Percentiles rank a stretch among this genome's conserved stretches.
Evolutionary conservation across 805 yeast genomes (phyloP).

Genomic region (Brettanomyces sp.): DNA sequence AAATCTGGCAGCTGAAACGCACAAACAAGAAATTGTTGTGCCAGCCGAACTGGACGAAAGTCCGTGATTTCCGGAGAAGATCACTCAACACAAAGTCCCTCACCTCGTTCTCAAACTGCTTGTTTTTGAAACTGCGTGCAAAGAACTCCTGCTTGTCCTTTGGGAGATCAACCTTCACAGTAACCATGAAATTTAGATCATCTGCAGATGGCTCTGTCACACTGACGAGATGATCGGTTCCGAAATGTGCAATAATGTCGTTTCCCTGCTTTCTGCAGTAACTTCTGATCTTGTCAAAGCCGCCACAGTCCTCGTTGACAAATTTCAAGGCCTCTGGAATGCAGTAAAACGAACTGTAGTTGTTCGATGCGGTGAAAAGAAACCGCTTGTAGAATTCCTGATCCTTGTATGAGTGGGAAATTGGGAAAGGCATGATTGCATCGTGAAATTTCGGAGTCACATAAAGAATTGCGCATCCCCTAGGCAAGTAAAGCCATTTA

Average conservation of each 20-base stretch:
- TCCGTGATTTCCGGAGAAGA: constrained; percentile 25
- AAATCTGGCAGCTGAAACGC: constrained; percentile 54
- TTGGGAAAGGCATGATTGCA: constrained; percentile 45
- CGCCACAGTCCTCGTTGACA: constrained; percentile 47
- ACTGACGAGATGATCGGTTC: constrained; percentile 30
- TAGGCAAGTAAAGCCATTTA: constrained; percentile 58
- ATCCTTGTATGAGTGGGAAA: constrained; percentile 38
- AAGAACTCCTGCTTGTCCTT: constrained; percentile 3
- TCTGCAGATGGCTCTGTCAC: constrained; percentile 17
- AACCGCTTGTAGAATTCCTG: constrained; percentile 38
- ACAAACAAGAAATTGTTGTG: constrained; percentile 34
- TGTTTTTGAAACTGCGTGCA: constrained; percentile 1
- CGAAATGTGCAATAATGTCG: constrained; percentile 31
- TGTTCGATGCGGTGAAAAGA: constrained; percentile 39
- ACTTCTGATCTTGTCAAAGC: constrained; percentile 40
- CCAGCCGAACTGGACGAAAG: constrained; percentile 36
- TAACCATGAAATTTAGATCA: constrained; percentile 26
- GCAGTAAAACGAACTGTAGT: constrained; percentile 32
- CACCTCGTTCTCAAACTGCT: constrained; percentile 5
- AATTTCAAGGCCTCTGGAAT: constrained; percentile 45
- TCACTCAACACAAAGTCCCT: constrained; percentile 12
- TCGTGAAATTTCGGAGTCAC: constrained; percentile 43
- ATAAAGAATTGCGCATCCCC: constrained; percentile 50
- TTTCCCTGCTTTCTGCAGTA: constrained; percentile 34
- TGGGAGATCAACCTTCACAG: constrained; percentile 29